These are phyloP conservation scores for Pythium apleroticum DNA, from an alignment of 352 stramenopile genomes.

Conservation along the genomic window DNA sequence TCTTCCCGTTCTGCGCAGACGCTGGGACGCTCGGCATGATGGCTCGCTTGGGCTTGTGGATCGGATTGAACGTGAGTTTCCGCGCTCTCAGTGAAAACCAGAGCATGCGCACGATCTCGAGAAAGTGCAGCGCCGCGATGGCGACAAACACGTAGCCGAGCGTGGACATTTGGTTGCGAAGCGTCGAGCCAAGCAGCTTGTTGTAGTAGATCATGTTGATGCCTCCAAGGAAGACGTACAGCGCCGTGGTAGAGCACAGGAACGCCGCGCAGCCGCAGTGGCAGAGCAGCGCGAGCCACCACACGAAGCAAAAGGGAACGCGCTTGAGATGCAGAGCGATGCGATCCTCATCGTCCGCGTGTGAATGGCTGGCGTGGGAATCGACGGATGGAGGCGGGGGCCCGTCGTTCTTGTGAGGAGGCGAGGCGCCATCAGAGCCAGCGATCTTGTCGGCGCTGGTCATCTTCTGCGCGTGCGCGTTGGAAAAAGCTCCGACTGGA, in stretches of 20 bases:
- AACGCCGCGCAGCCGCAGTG: constrained; percentile 31
- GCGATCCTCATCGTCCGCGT: constrained; percentile 10
- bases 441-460: neutral
- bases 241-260: constrained; percentile 28
- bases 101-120: constrained; percentile 38
- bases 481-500: too few species aligned
- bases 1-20: neutral
- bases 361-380: neutral
- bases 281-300: constrained; percentile 31
- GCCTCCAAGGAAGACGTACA: constrained; percentile 33
- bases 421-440: neutral
- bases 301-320: constrained; percentile 22
- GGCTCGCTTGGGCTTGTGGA: constrained; percentile 6
- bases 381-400: neutral
- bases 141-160: constrained; percentile 33
- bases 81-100: constrained; percentile 26
- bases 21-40: constrained; percentile 2
- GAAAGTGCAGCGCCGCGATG: constrained; percentile 26
- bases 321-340: constrained; percentile 27
- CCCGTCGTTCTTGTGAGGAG: neutral
- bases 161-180: constrained; percentile 25
- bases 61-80: constrained; percentile 28
- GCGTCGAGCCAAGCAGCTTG: constrained; percentile 39
- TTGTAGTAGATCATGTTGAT: constrained; percentile 44
- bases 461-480: neutral